Evolutionary conservation across 768 basidiomycete genomes (phyloP).

Genomic region (Hypholoma fasciculare): DNA sequence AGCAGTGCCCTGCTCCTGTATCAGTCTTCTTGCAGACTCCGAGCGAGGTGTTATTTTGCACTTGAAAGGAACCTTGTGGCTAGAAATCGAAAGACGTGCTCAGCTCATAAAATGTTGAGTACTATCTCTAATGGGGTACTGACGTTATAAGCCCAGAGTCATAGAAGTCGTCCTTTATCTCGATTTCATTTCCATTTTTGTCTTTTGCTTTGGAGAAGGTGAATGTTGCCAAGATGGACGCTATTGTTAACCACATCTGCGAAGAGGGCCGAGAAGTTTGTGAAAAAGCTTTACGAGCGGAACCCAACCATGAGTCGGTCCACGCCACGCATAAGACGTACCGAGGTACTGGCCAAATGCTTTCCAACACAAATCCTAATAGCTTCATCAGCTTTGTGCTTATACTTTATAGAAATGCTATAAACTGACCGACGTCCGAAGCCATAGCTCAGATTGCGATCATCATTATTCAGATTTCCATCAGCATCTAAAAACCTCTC

Average conservation of each 20-base stretch:
- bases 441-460: slow-evolving; percentile 11
- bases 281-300: too few relatives aligned
- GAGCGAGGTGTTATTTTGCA: slow-evolving; percentile 3
- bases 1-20: background rate
- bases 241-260: slow-evolving; percentile 19
- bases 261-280: background rate
- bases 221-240: slow-evolving; percentile 28
- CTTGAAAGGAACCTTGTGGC: slow-evolving; percentile 1
- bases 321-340: background rate
- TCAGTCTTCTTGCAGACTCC: background rate
- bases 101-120: background rate
- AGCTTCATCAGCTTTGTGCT: background rate
- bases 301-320: background rate
- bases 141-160: slow-evolving; percentile 8
- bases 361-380: background rate
- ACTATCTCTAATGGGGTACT: background rate
- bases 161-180: slow-evolving; percentile 14
- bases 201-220: slow-evolving; percentile 31
- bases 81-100: background rate
- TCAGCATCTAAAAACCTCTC: slow-evolving; percentile 24
- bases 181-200: slow-evolving; percentile 32
- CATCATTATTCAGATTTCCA: slow-evolving; percentile 17
- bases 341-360: background rate
- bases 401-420: background rate
- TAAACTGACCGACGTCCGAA: slow-evolving; percentile 6